phyloP scores from a whole-genome alignment of 768 basidiomycete genomes.

The Boletus tylopilopsis region DNA sequence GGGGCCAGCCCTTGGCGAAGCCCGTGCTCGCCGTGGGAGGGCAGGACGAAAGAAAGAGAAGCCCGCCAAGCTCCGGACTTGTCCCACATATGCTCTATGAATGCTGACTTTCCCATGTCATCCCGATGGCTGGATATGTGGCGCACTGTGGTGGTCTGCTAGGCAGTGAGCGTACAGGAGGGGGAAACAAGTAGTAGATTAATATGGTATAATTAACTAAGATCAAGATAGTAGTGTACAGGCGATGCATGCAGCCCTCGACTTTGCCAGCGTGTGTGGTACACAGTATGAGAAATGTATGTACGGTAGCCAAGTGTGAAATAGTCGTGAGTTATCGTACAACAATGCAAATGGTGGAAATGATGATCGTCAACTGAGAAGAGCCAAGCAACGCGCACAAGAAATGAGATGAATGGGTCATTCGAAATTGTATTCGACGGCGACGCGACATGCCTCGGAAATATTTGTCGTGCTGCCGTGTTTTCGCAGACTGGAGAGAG shows the following conservation, averaged over 20 bases:
- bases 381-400: too few relatives aligned
- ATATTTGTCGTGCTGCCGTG: conserved; percentile 52
- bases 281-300: conserved; percentile 23
- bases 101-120: conserved; percentile 9
- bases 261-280: conserved; percentile 10
- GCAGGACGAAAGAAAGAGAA: neutral
- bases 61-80: conserved; percentile 2
- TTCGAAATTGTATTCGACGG: conserved; percentile 75
- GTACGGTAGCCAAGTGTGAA: conserved; percentile 25
- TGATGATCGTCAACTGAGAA: conserved; percentile 17
- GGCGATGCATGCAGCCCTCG: conserved; percentile 16
- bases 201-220: conserved; percentile 37
- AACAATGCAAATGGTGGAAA: conserved; percentile 21
- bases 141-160: too few relatives aligned
- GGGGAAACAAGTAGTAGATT: conserved; percentile 19
- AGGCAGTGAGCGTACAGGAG: neutral
- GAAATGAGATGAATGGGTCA: too few relatives aligned
- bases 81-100: conserved; percentile 2
- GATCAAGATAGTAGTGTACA: conserved; percentile 31
- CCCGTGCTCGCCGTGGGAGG: conserved; percentile 16
- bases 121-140: neutral
- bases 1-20: neutral
- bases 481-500: conserved; percentile 53
- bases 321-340: conserved; percentile 31
- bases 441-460: conserved; percentile 69